Conservation (phyloP, 495 filamentous ascomycete species). For the Penicilliopsis zonata region DNA sequence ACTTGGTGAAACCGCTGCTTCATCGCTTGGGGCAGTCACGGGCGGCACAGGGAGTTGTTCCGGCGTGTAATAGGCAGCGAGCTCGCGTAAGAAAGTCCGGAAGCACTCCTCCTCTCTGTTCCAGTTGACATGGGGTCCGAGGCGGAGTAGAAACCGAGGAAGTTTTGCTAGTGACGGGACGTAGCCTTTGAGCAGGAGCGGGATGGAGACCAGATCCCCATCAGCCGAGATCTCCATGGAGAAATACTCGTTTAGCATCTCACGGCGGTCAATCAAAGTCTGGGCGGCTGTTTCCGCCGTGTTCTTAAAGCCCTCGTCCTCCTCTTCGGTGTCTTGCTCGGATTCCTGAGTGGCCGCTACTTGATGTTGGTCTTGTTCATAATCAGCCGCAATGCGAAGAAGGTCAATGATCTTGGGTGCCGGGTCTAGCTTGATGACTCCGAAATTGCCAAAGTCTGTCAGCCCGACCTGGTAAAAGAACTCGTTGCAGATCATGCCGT, state of each 20-base stretch:
- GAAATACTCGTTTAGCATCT: conserved; percentile 93
- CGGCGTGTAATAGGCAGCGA: conserved; percentile 88
- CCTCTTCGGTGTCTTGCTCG: conserved; percentile 23
- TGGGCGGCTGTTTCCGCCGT: conserved; percentile 48
- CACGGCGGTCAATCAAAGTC: conserved; percentile 58
- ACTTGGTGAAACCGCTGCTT: conserved; percentile 3
- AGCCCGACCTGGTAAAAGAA: conserved; percentile 97
- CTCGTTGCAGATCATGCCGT: conserved; percentile 75
- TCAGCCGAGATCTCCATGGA: conserved; percentile 66
- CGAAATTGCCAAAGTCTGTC: conserved; percentile 95
- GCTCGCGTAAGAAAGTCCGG: conserved; percentile 67
- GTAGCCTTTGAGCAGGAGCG: conserved; percentile 82
- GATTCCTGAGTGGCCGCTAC: conserved; percentile 4
- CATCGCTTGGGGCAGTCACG: conserved; percentile 2
- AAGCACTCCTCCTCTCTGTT: conserved; percentile 75
- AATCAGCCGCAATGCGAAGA: conserved; percentile 58
- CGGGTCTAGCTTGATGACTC: conserved; percentile 67
- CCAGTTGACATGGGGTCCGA: conserved; percentile 90
- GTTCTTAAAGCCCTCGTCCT: conserved; percentile 51
- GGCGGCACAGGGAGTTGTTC: conserved; percentile 60
- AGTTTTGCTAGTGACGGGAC: conserved; percentile 75
- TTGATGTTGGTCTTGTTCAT: conserved; percentile 34
- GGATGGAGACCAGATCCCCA: conserved; percentile 67
- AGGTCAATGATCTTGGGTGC: conserved; percentile 60
- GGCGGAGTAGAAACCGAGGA: conserved; percentile 73